A percentile compares a stretch with the other conserved stretches of the same genome.
These are phyloP conservation scores for Lentinus tigrinus DNA, from an alignment of 768 basidiomycete genomes.

Conservation along the genomic window DNA sequence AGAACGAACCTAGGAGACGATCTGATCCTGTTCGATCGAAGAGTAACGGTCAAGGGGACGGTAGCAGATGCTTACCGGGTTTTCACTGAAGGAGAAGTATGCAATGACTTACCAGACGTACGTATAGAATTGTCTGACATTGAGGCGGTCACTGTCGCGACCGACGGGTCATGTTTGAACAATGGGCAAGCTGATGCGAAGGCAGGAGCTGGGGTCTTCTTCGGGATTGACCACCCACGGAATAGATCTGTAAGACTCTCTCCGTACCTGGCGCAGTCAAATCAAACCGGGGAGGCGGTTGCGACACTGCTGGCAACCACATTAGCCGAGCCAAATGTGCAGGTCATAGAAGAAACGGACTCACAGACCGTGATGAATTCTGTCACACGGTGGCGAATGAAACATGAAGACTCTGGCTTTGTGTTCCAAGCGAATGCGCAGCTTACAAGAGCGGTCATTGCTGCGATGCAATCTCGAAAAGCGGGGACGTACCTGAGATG, in stretches of 20 bases:
- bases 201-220: conserved; percentile 2
- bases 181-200: neutral
- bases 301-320: neutral
- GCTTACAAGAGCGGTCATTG: neutral
- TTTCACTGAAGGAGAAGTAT: neutral
- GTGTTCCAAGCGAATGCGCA: conserved; percentile 15
- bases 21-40: neutral
- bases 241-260: neutral
- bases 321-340: accelerated
- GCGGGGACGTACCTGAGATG: conserved; percentile 1
- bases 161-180: neutral
- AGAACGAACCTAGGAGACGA: neutral
- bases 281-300: neutral
- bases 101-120: neutral
- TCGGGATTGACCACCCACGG: neutral
- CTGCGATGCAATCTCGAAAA: neutral
- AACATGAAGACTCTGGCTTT: conserved; percentile 31
- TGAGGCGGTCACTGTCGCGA: neutral
- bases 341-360: conserved; percentile 17
- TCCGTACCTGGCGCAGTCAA: neutral
- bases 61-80: neutral
- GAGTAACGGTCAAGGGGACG: neutral
- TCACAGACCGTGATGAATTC: conserved; percentile 20
- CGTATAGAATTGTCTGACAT: neutral
- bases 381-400: neutral